Evolutionary conservation across 2,329 filamentous ascomycete species (phyloP), one percentile per base, ranked within the genome.

Genomic region (Fusarium sp.): DNA sequence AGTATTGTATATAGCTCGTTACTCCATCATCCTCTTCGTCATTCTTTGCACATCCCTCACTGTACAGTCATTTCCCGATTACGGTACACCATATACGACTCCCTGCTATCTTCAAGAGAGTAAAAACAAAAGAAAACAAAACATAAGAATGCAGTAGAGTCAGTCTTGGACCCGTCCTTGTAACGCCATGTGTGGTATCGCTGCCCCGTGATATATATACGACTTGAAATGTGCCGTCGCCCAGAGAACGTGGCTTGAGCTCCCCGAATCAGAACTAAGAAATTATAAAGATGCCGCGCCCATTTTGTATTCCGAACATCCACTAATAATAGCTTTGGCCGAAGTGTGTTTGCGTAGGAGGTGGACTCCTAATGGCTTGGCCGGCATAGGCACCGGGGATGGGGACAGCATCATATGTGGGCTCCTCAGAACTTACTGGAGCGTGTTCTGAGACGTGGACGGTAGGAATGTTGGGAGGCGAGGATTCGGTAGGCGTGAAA

Each of bases 371-470:
- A 56, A 88, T 71, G 7, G 82, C 83, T 58, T 83, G 82, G 46
- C 84, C 85, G 8, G 85, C 82, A 76, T 97, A 97, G 1, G 94
- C 92, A 7, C 91, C 92, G 0, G 95, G 95, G 61, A 97, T 97
- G 1, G 94, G 93, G 30, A 97, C 95, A 21, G 90, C 83, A 14
- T 90, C 94, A 78, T 97, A 97, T 47, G 89, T 88, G 72, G 91
- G 88, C 84, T 97, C 95, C 46, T 94, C 91, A 1, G 91, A 89
- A 11, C 91, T 91, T 24, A 88, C 86, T 12, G 85, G 86, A 19
- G 89, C 89, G 69, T 93, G 91, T 48, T 89, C 83, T 69, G 89
- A 85, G 59, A 84, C 73, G 52, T 82, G 82, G 71, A 85, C 82
- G 48, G 78, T 74, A 14, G 77, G 76, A 54, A 57, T 23, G 51